These are phyloP conservation scores for Cladosporium velox DNA, from an alignment of 2,329 filamentous ascomycete species.

Conservation along the genomic window DNA sequence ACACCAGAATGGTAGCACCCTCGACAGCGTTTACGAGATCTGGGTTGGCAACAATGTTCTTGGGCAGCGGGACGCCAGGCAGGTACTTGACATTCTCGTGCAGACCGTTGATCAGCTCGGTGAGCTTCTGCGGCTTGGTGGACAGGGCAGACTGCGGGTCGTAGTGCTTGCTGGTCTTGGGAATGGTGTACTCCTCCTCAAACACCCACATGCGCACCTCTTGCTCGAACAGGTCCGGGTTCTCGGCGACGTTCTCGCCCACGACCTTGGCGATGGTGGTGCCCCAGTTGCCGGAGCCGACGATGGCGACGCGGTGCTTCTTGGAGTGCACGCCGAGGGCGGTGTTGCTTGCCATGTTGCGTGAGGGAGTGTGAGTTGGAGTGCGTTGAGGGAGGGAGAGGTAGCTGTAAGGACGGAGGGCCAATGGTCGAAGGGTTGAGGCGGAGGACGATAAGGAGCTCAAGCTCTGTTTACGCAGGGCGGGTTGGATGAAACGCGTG, in stretches of 20 bases:
- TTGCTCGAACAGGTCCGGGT: conserved; percentile 80
- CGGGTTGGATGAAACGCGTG: neutral
- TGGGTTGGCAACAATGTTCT: conserved; percentile 82
- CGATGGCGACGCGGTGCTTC: conserved; percentile 89
- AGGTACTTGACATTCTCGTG: conserved; percentile 99
- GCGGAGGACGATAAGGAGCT: conserved; percentile 14
- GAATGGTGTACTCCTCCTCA: conserved; percentile 81
- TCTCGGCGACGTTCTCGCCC: conserved; percentile 81
- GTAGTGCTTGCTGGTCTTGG: conserved; percentile 73
- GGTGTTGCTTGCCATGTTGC: conserved; percentile 19
- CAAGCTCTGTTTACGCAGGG: neutral
- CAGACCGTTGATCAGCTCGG: conserved; percentile 81
- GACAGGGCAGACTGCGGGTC: conserved; percentile 58
- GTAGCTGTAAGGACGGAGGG: conserved; percentile 6
- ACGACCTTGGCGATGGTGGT: conserved; percentile 97
- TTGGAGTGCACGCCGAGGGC: conserved; percentile 49
- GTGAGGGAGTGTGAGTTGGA: neutral
- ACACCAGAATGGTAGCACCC: conserved; percentile 84
- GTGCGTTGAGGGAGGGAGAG: neutral
- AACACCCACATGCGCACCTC: conserved; percentile 99
- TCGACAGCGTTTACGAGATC: conserved; percentile 77
- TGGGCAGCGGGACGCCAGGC: conserved; percentile 78
- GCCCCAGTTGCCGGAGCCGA: conserved; percentile 98
- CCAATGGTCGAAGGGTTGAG: conserved; percentile 13
- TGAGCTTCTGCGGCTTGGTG: conserved; percentile 79